These are phyloP conservation scores for Tetraselmis striata DNA, from an alignment of 139 green algal species.

Conservation along the genomic window DNA sequence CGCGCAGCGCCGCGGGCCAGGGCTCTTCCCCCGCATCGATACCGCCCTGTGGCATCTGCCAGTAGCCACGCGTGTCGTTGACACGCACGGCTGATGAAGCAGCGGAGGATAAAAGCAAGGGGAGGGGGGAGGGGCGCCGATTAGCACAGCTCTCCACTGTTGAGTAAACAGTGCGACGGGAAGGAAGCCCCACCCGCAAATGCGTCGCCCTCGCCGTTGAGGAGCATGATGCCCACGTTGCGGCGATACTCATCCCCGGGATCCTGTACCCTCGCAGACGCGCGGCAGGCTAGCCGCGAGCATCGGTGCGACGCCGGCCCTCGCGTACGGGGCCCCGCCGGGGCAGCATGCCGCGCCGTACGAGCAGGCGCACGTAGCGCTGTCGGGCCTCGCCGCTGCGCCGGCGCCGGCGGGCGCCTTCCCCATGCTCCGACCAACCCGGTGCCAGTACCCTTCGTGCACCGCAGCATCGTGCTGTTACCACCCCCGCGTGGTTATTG, in stretches of 20 bases:
- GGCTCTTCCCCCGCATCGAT: constrained; percentile 12
- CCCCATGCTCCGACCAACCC: no score
- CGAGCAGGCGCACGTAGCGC: no score
- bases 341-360: no score
- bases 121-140: neutral
- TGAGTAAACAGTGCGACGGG: no score
- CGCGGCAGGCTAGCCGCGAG: neutral
- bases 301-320: no score
- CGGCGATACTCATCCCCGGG: neutral
- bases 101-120: neutral
- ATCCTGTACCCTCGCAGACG: neutral
- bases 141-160: no score
- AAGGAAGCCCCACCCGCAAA: neutral
- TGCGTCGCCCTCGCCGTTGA: neutral
- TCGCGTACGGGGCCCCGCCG: no score
- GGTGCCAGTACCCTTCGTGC: no score
- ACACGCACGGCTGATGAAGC: neutral
- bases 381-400: no score
- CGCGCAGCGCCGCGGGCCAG: constrained; percentile 7
- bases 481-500: no score
- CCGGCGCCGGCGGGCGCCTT: no score
- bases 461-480: no score
- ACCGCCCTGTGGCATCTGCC: constrained; percentile 19
- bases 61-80: neutral
- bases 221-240: neutral